Base-by-base conservation (phyloP, 1,139 yeast species). In the Diutina scorzettiae region DNA sequence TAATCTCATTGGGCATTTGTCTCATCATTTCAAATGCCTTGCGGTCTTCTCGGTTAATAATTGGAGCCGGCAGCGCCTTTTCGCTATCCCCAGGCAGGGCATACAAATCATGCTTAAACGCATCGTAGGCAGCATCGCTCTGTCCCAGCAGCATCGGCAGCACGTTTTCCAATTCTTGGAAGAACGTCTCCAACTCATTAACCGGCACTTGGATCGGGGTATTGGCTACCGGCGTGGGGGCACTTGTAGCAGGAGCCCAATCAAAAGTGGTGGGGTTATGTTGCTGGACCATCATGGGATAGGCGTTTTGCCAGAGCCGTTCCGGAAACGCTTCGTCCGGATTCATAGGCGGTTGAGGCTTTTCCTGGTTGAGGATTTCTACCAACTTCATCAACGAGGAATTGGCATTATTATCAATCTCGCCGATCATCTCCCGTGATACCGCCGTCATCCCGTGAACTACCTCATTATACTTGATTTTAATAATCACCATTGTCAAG, bases 1-100 rank as follows among this genome's bases (percentile, higher is more conserved):
- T 78, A 29, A 81, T 69, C 40, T 81, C 84, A 21, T 75, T 68
- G 1, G 89, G 84, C 40, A 79, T 72, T 51, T 78, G 81, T 50
- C 70, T 73, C 45, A 81, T 71, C 59, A 81, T 61, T 50, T 78
- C 84, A 53, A 68, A 76, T 30, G 46, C 50, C 23, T 46, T 42
- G 28, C 42, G 40, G 25, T 46, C 52, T 21, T 49, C 52, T 4
- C 41, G 39, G 4, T 41, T 28, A 2, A 32, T 42, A 11, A 25
- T 19, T 4, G 37, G 16, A 11, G 20, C 24, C 42, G 9, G 32
- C 31, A 7, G 33, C 39, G 27, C 27, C 12, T 21, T n/a, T 3
- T 34, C 39, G 24, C 27, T 34, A 3, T 21, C 39, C 3, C 39
- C 39, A 5, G 39, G 39, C 39, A 23, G 29, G n/a, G 25, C 23